Evolutionary conservation across 257 asterid species (phyloP).

Genomic region (Paulownia fortunei): DNA sequence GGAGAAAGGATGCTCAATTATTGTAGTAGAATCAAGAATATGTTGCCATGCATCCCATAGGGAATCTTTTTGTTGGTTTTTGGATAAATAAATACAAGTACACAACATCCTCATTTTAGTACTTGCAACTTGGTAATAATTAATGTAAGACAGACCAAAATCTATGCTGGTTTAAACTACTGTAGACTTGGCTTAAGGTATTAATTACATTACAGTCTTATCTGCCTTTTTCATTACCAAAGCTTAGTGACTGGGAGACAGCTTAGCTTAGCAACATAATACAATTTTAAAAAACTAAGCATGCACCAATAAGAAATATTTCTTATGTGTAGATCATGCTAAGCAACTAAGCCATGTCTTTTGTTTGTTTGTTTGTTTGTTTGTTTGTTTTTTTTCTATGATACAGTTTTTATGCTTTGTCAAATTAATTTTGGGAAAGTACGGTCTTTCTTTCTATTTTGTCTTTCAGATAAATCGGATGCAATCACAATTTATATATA

Average conservation of each 20-base stretch:
- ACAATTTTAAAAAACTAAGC: background rate
- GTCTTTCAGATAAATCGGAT: no score
- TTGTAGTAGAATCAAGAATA: conserved; percentile 44
- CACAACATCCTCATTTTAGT: conserved; percentile 33
- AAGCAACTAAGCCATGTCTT: background rate
- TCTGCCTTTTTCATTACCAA: conserved; percentile 25
- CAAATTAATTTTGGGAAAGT: no score
- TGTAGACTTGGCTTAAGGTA: background rate
- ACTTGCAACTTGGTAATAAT: conserved; percentile 40
- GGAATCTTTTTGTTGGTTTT: conserved; percentile 28
- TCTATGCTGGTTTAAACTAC: background rate
- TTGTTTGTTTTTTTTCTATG: no score
- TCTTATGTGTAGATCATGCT: background rate
- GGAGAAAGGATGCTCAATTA: conserved; percentile 38
- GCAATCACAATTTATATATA: no score
- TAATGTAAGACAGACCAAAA: conserved; percentile 15
- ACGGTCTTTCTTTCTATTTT: no score
- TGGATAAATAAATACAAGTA: conserved; percentile 27
- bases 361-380: conserved; percentile 4
- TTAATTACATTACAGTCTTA: conserved; percentile 25
- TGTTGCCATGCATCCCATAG: conserved; percentile 33
- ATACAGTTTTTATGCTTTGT: no score
- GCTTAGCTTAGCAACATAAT: conserved; percentile 34
- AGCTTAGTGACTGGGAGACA: conserved; percentile 40
- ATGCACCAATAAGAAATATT: no score